Conservation (phyloP, 129 eudicot species). For the Chrysanthemum seticuspe region DNA sequence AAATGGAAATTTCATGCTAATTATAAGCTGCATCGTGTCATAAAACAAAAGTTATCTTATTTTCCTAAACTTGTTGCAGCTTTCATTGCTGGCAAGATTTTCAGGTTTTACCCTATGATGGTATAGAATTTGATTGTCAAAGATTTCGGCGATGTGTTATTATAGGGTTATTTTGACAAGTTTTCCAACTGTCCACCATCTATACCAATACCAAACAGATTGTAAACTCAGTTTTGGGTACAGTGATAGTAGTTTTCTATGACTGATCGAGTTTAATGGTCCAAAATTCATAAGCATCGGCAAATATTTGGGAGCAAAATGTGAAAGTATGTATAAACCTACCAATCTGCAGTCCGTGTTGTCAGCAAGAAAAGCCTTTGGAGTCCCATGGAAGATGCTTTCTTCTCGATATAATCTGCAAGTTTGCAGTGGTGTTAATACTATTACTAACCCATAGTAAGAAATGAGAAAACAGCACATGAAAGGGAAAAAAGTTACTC, state of each 20-base stretch:
- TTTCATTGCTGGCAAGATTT: no score
- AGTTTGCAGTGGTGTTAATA: background rate
- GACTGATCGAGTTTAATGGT: no score
- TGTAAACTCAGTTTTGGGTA: background rate
- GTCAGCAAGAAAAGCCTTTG: slow-evolving; percentile 83
- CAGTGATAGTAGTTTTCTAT: no score
- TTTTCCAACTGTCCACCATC: background rate
- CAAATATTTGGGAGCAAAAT: background rate
- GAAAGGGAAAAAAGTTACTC: background rate
- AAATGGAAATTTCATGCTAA: background rate
- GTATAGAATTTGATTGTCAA: background rate
- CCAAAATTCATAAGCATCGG: background rate
- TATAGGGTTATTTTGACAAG: background rate
- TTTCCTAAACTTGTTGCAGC: no score
- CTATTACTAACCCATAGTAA: background rate
- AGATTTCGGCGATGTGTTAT: background rate
- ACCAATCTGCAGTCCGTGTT: slow-evolving; percentile 98
- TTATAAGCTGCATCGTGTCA: no score
- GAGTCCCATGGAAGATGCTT: slow-evolving; percentile 80
- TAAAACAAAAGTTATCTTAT: no score
- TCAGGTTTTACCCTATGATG: background rate
- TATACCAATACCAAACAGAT: background rate
- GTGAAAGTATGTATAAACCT: slow-evolving; percentile 11
- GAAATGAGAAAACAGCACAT: background rate
- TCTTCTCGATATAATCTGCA: slow-evolving; percentile 92